Conservation (phyloP, 305 asterid species). For the Withania somnifera region DNA sequence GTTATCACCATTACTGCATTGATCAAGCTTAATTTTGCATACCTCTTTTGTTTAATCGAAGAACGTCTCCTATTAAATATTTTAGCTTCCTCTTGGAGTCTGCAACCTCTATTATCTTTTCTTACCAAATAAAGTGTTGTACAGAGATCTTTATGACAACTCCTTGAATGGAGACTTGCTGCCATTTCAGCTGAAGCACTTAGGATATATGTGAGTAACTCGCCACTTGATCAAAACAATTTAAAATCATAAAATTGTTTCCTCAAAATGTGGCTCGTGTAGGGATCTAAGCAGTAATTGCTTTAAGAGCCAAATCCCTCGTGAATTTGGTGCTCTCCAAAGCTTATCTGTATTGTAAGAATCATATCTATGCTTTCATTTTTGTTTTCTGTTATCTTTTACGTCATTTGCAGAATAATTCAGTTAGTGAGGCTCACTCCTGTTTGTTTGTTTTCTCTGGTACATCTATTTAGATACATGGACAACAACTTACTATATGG, state of each 20-base stretch:
- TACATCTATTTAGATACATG: neutral
- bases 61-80: neutral
- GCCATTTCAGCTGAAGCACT: neutral
- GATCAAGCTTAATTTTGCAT: neutral
- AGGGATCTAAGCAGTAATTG: neutral
- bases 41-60: neutral
- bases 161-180: neutral
- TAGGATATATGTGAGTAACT: no score
- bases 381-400: neutral
- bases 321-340: neutral
- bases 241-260: no score
- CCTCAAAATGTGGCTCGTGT: neutral
- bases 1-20: no score
- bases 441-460: neutral
- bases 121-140: neutral
- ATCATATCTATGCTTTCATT: neutral
- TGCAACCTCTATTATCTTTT: neutral
- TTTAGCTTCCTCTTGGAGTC: neutral
- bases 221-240: no score
- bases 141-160: neutral
- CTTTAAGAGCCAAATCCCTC: neutral
- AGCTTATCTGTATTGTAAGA: neutral
- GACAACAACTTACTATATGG: neutral
- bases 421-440: neutral
- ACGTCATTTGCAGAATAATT: neutral